Evolutionary conservation across 345 rosid genomes (phyloP), one percentile per base, ranked within the genome.

Genomic region (Nasturtium officinale): DNA sequence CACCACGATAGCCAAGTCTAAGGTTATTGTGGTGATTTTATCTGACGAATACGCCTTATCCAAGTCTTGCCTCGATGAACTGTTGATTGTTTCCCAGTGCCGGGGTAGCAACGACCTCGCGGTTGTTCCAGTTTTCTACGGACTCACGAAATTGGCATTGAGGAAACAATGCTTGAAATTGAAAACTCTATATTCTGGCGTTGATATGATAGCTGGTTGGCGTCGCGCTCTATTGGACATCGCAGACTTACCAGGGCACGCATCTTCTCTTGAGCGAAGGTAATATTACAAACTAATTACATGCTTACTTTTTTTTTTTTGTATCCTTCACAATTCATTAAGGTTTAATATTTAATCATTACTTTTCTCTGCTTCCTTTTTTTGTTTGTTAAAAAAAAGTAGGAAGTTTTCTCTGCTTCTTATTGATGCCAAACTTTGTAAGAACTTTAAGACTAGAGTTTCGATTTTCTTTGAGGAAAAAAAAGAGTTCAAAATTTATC

Each of bases 231-330:
- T 67, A 0, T 29, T 37, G 25, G 52, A 67, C 3, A 38, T 53
- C 37, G 61, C 26, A n/a, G 72, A 67, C 50, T 67, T 67, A 30
- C 61, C 17, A 67, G 72, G 72, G 9, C 16, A 67, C 17, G 51
- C 51, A 53, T 67, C 72, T 25, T 67, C 71, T 51, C 56, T 6
- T 37, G 50, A 53, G 0, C 65, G 48, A 38, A 60, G 65, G 63
- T 58, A 55, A 52, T 13, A 25, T 1, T 52, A 20, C 0, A 40
- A 40, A 7, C 25, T 23, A 11, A 13, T n/a, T n/a, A n/a, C n/a
- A n/a, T n/a, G n/a, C n/a, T n/a, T n/a, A n/a, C n/a, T 52, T 52
- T 18, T 26, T 9, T 18, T 9, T 12, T 6, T 7, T 11, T 40
- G 3, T 40, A 4, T 12, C 6, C 0, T 11, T 38, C 0, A 12